Conservation (phyloP, 2,329 filamentous ascomycete genomes). For the Aspergillus amoenus region DNA sequence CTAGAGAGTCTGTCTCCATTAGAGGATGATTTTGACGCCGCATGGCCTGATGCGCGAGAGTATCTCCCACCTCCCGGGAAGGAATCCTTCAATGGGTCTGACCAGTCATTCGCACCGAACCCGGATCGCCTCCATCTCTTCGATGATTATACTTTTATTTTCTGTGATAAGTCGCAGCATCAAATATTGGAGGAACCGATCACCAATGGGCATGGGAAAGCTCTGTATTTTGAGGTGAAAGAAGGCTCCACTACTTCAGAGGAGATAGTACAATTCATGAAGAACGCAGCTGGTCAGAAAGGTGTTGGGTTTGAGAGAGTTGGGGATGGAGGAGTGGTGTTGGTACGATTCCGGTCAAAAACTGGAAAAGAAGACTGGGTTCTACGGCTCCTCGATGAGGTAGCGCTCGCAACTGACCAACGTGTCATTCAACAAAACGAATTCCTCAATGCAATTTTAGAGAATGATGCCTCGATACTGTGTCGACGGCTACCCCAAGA, state of each 20-base stretch:
- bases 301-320: constrained; percentile 63
- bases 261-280: constrained; percentile 77
- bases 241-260: constrained; percentile 66
- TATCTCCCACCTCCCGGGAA: constrained; percentile 73
- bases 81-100: constrained; percentile 69
- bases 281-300: constrained; percentile 71
- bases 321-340: constrained; percentile 67
- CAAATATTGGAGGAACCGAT: constrained; percentile 73
- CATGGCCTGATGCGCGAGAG: constrained; percentile 73
- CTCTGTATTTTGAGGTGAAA: constrained; percentile 63
- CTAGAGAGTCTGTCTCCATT: constrained; percentile 57
- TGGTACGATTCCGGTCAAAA: constrained; percentile 69
- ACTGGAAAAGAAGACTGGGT: constrained; percentile 66
- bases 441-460: constrained; percentile 85
- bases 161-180: constrained; percentile 74
- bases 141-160: constrained; percentile 83
- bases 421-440: constrained; percentile 85
- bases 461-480: constrained; percentile 71
- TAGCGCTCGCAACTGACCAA: constrained; percentile 73
- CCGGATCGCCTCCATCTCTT: constrained; percentile 68
- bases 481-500: constrained; percentile 59
- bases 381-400: constrained; percentile 63
- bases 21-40: constrained; percentile 73
- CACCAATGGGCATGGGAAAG: constrained; percentile 79
- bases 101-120: constrained; percentile 72